Evolutionary conservation across 2,329 filamentous ascomycete genomes (phyloP), one percentile per base, ranked within the genome.

Genomic region (Meredithiella fracta): DNA sequence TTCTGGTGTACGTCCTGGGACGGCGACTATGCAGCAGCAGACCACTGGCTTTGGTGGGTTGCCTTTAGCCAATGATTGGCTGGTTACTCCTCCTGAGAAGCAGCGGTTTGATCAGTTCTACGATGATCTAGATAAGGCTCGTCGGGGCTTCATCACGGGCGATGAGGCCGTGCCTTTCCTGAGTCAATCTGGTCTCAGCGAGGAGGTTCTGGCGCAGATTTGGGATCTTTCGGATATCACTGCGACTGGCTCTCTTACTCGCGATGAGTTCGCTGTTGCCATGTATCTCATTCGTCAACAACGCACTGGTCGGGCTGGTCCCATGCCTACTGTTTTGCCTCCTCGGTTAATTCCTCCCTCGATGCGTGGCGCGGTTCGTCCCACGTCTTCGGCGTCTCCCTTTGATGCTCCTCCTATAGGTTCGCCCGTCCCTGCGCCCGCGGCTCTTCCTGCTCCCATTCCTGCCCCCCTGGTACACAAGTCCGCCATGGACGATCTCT

Each of bases 161-260:
- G 91, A 97, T 63, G 89, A 97, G 68, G 92, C 91, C 1, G 92
- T 97, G 7, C 78, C 81, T 7, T 98, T 97, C 70, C 87, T 98
- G 67, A 91, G 86, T 66, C 89, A 95, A 67, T 95, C 91, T 0
- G 85, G 86, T 57, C 75, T 98, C 14, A 80, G 87, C 0, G 91
- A 97, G 65, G 91, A 96, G 63, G 80, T 80, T 8, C 73, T 98
- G 54, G 92, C 92, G 29, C 86, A 94, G 63, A 94, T 98, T 60
- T 98, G 92, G 92, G 92, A 98, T 67, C 78, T 98, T 29, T 85
- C 92, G 14, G 92, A 98, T 68, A 88, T 96, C 68, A 88, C 87
- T 64, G 92, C 88, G 6, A 85, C 90, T 62, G 92, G 92, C 9
- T 83, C 85, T 57, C 73, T 98, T 57, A 89, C 78, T 50, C 81